Evolutionary conservation across 805 yeast species (phyloP).

Genomic region (Aciculoconidium aculeatum): DNA sequence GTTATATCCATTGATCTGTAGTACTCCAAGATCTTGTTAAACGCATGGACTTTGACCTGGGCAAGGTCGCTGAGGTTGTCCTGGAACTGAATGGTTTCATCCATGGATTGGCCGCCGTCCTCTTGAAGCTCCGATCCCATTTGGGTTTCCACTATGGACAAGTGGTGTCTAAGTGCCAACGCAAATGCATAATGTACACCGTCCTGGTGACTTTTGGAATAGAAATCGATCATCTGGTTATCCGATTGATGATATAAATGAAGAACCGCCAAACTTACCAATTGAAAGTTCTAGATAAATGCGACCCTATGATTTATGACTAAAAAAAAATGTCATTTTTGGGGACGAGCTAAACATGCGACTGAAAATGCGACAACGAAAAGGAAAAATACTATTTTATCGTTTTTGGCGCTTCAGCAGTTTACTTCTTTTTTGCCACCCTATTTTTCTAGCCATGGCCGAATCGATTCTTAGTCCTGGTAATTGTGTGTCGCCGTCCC

Average conservation of each 20-base stretch:
- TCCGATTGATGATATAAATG: too few species aligned
- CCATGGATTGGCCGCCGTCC: constrained; percentile 12
- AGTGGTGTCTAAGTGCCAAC: constrained; percentile 19
- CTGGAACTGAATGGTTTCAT: constrained; percentile 14
- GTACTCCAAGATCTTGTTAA: constrained; percentile 11
- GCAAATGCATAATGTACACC: constrained; percentile 18
- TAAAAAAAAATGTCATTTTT: too few species aligned
- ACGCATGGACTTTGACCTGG: constrained; percentile 10
- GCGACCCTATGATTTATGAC: too few species aligned
- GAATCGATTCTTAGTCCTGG: too few species aligned
- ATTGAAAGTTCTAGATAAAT: too few species aligned
- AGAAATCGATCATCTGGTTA: constrained; percentile 3
- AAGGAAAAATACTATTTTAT: too few species aligned
- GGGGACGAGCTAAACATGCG: too few species aligned
- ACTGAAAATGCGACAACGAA: too few species aligned
- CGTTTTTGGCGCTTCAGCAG: not conserved
- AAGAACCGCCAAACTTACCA: too few species aligned
- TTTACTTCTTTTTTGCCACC: not conserved
- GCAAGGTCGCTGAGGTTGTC: constrained; percentile 16
- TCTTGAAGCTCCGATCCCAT: constrained; percentile 2
- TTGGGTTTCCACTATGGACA: constrained; percentile 11
- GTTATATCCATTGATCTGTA: constrained; percentile 12
- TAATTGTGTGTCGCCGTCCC: constrained; percentile 28
- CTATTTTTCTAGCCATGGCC: too few species aligned
- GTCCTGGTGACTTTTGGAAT: constrained; percentile 1